Evolutionary conservation across 1,139 yeast genomes (phyloP), one percentile per base, ranked within the genome.

Genomic region (Geotrichum aggregatum): DNA sequence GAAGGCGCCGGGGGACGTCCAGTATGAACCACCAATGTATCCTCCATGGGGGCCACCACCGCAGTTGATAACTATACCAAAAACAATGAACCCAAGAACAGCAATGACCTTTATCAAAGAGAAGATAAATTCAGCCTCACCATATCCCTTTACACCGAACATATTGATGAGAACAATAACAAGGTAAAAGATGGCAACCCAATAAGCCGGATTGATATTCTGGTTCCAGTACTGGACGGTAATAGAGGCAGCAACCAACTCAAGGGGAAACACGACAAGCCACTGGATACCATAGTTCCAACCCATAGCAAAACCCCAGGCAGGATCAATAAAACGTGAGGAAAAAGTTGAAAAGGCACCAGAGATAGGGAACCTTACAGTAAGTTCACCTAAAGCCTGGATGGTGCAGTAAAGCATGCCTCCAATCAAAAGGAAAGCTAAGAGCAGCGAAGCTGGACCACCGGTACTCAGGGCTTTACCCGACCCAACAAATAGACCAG

Each of bases 211-310:
- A 61, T 82, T 81, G 33, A 81, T 76, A 11, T 55, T 44, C 21
- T 74, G 66, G 39, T 80, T 75, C 88, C 89, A 84, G 64, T 71
- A 86, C 56, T 78, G 74, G 54, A 84, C 76, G 21, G 86, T 79
- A 69, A 85, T 77, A 1, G 91, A 76, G 2, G 91, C 87, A 22
- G 94, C 87, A 46, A 83, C 86, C 58, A 87, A 67, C 64, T 86
- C 95, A 56, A 85, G 71, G 0, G 95, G 92, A 56, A 85, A 70
- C 21, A 83, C 84, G 55, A 84, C 77, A 44, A 85, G 68, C 92
- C 92, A 86, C 72, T 83, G 87, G 61, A 85, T 65, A 52, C 83
- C 84, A 66, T 86, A 86, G 66, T 83, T 84, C 87, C 89, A 84
- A 48, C 89, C 88, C 65, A 85, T 80, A 26, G 95, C 84, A 67